Evolutionary conservation across 2,329 filamentous ascomycete species (phyloP).

Genomic region (Verticillium tricorpus): DNA sequence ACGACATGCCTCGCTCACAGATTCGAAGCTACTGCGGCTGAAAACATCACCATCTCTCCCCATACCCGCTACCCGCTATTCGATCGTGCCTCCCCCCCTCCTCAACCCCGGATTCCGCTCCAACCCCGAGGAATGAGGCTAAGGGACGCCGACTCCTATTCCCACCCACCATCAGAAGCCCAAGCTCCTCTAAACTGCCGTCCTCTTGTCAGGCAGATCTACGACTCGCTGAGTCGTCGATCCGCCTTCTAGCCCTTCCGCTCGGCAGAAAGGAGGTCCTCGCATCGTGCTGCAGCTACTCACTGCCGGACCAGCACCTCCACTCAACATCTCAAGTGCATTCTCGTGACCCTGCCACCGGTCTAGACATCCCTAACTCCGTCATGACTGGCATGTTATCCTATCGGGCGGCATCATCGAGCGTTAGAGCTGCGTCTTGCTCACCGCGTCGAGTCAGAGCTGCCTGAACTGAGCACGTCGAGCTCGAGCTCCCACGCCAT

Average conservation of each 20-base stretch:
- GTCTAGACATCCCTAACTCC: not conserved
- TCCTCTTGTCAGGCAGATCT: not conserved
- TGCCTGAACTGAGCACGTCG: not conserved
- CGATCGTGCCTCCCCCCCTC: not conserved
- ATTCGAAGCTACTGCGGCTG: not conserved
- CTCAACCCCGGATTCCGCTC: not conserved
- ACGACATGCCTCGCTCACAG: not conserved
- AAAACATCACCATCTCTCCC: not conserved
- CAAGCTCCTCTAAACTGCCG: not conserved
- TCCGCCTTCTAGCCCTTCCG: not conserved
- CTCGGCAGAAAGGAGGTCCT: constrained; percentile 2
- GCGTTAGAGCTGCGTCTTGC: not conserved
- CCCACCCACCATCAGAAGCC: not conserved
- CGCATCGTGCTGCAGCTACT: not conserved
- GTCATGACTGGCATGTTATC: not conserved
- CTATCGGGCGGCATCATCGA: not conserved
- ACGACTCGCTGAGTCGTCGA: not conserved
- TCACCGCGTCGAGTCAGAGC: not conserved
- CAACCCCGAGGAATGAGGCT: not conserved
- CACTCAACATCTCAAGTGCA: not conserved
- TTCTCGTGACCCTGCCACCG: not conserved
- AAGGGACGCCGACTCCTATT: not conserved
- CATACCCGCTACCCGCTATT: not conserved
- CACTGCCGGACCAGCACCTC: not conserved
- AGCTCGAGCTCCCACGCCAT: not conserved